A percentile compares a stretch with the other conserved stretches of the same genome.
phyloP scores from a whole-genome alignment of 2,329 filamentous ascomycete species.

The Fusarium continuum region DNA sequence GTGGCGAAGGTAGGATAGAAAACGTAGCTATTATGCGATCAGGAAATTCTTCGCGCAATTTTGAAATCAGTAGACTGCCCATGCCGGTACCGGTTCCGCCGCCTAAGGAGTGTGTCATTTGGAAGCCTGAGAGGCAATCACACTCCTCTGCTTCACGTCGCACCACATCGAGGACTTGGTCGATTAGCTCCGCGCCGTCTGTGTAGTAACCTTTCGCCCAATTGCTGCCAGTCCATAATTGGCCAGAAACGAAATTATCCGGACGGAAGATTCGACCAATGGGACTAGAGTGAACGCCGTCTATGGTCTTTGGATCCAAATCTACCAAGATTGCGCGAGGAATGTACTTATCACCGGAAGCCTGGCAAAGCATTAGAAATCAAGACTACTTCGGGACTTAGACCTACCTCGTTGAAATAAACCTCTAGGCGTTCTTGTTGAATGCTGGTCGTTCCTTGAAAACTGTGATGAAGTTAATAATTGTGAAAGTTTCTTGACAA shows the following conservation, averaged over 20 bases:
- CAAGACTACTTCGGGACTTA: constrained; percentile 1
- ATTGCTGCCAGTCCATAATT: constrained; percentile 99
- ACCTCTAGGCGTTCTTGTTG: constrained; percentile 99
- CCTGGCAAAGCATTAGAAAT: constrained; percentile 60
- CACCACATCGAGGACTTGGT: constrained; percentile 97
- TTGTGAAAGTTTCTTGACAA: not conserved
- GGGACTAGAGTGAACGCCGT: constrained; percentile 95
- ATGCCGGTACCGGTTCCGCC: constrained; percentile 99
- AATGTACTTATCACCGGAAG: constrained; percentile 97
- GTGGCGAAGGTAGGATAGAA: constrained; percentile 97
- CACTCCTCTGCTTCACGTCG: constrained; percentile 98
- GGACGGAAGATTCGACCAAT: constrained; percentile 99
- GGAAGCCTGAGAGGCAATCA: constrained; percentile 99
- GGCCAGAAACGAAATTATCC: constrained; percentile 99
- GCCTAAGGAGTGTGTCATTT: constrained; percentile 99
- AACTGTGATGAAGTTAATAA: not conserved
- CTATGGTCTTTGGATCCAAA: constrained; percentile 99
- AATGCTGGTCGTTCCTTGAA: constrained; percentile 96
- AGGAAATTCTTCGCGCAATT: constrained; percentile 99
- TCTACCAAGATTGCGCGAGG: constrained; percentile 98
- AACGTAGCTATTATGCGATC: constrained; percentile 99
- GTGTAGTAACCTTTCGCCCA: constrained; percentile 99
- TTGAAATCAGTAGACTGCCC: constrained; percentile 98
- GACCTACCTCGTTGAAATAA: constrained; percentile 84
- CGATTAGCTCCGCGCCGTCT: constrained; percentile 97